Percentiles rank a stretch among this genome's conserved stretches.
Conservation (phyloP, 257 asterid genomes). For the Lycium barbarum region DNA sequence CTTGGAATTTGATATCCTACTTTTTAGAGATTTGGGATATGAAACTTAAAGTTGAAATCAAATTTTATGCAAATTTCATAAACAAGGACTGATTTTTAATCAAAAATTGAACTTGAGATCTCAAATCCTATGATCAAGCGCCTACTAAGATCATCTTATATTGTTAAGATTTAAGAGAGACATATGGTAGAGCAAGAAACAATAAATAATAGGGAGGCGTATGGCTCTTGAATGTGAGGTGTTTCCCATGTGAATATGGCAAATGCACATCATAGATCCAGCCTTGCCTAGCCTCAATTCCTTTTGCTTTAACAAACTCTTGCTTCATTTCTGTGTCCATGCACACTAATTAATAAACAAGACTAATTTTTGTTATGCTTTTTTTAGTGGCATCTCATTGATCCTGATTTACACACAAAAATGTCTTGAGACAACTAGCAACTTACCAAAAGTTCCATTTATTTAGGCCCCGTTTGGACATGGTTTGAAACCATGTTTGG, state of each 20-base stretch:
- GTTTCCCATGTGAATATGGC: constrained; percentile 22
- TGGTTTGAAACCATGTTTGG: no score
- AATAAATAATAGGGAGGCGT: not conserved
- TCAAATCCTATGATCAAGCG: no score
- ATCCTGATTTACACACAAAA: not conserved
- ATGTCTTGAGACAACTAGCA: not conserved
- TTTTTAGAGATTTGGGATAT: no score
- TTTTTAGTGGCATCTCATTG: not conserved
- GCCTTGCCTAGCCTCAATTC: not conserved
- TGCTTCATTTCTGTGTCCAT: not conserved
- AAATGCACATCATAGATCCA: constrained; percentile 25
- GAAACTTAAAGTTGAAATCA: no score
- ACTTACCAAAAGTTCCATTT: not conserved
- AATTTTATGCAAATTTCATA: no score
- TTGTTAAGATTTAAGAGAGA: not conserved
- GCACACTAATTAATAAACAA: not conserved
- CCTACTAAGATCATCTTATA: no score
- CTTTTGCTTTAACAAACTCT: not conserved
- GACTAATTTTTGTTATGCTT: not conserved
- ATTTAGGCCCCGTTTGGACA: no score
- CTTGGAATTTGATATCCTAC: no score
- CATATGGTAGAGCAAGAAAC: not conserved
- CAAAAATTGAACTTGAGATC: no score
- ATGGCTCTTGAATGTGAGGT: not conserved
- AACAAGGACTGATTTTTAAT: no score